Percentiles rank a stretch among this genome's conserved stretches.
Evolutionary conservation across 129 eudicot species (phyloP).

Genomic region (Artemisia annua): DNA sequence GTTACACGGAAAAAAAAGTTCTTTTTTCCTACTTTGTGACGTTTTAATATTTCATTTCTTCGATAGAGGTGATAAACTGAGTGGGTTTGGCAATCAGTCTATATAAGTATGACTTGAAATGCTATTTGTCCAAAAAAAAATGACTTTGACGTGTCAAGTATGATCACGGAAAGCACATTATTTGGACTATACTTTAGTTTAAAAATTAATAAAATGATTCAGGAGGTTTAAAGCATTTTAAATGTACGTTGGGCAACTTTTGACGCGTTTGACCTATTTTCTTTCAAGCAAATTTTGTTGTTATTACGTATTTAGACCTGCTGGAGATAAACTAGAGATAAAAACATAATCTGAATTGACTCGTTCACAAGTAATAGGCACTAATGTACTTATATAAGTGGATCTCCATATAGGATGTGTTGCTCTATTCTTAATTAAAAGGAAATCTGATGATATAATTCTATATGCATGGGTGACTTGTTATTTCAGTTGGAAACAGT

Average conservation of each 20-base stretch:
- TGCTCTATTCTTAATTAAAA: not conserved
- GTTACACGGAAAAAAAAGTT: not conserved
- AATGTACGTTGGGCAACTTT: no score
- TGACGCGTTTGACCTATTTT: no score
- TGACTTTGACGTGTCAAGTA: not conserved
- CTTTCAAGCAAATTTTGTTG: no score
- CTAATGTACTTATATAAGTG: no score
- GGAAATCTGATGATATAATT: slow-evolving; percentile 1
- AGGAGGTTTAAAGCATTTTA: no score
- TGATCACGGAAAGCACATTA: no score
- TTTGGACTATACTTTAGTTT: no score
- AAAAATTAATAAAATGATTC: no score
- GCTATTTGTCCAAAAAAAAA: not conserved
- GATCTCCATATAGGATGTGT: not conserved
- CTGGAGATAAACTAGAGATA: no score
- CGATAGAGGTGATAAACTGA: not conserved
- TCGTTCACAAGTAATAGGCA: not conserved
- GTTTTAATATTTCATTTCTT: not conserved
- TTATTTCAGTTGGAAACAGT: slow-evolving; percentile 60
- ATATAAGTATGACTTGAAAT: not conserved
- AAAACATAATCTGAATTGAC: no score
- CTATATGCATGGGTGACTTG: not conserved
- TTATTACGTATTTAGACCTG: no score
- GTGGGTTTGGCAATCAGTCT: not conserved
- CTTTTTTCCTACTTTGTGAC: no score